Evolutionary conservation across 495 filamentous ascomycete species (phyloP).

Genomic region (Diplogelasinospora grovesii): DNA sequence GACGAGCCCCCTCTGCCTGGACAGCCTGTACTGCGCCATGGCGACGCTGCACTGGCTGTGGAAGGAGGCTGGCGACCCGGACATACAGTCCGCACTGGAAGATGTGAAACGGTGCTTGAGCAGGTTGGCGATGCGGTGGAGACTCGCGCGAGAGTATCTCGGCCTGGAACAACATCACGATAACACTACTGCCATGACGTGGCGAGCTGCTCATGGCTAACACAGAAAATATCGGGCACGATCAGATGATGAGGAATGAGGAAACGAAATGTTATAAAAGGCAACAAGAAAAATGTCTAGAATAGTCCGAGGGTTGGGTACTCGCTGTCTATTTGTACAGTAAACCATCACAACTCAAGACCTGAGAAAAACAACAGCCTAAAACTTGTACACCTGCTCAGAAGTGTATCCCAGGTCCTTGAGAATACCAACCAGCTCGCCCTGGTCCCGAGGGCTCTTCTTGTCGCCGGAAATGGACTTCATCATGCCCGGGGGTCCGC

Average conservation of each 20-base stretch:
- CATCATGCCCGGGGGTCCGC: constrained; percentile 88
- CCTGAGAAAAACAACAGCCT: too few species aligned
- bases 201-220: too few species aligned
- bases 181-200: constrained; percentile 11
- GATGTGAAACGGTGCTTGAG: constrained; percentile 9
- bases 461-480: constrained; percentile 85
- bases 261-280: too few species aligned
- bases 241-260: background rate
- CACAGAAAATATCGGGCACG: background rate
- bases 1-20: constrained; percentile 17
- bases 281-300: too few species aligned
- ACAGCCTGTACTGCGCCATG: constrained; percentile 16
- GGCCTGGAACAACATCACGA: constrained; percentile 15
- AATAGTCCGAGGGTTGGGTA: too few species aligned
- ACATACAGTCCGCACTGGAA: constrained; percentile 7
- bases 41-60: constrained; percentile 22
- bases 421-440: constrained; percentile 75
- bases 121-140: constrained; percentile 13
- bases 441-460: constrained; percentile 85
- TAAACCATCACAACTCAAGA: background rate
- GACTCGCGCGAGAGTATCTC: constrained; percentile 16
- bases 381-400: constrained; percentile 99
- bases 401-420: constrained; percentile 85
- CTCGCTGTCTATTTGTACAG: too few species aligned
- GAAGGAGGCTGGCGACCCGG: constrained; percentile 18